These are phyloP conservation scores for Boletus bicolor DNA, from an alignment of 768 basidiomycete genomes.

Conservation along the genomic window DNA sequence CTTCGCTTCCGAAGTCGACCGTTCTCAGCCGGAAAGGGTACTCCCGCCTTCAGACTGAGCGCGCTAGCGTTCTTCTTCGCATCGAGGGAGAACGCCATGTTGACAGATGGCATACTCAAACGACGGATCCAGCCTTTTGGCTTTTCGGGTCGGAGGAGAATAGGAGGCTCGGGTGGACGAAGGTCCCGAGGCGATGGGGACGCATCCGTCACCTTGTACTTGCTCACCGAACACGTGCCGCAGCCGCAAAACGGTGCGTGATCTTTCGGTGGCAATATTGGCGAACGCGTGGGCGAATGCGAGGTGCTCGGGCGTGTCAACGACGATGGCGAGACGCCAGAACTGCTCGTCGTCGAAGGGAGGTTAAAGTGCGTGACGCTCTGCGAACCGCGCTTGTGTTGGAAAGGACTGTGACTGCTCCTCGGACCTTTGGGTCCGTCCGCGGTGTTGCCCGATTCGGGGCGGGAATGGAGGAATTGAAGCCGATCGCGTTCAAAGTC, in stretches of 20 bases:
- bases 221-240: conserved; percentile 55
- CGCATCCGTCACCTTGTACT: conserved; percentile 43
- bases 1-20: conserved; percentile 41
- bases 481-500: conserved; percentile 59
- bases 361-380: conserved; percentile 28
- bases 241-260: conserved; percentile 70
- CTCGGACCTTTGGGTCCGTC: conserved; percentile 32
- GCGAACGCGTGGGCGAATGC: conserved; percentile 30
- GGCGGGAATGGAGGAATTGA: conserved; percentile 36
- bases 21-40: conserved; percentile 43
- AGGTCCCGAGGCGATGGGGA: conserved; percentile 32
- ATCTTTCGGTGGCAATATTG: conserved; percentile 28
- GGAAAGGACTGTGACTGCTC: conserved; percentile 16
- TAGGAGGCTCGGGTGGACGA: conserved; percentile 42
- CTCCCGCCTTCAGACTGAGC: conserved; percentile 34
- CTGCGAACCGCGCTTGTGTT: conserved; percentile 30
- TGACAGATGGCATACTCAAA: conserved; percentile 71
- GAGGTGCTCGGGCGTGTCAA: conserved; percentile 20
- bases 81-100: conserved; percentile 58
- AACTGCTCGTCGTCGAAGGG: conserved; percentile 15
- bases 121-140: conserved; percentile 73
- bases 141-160: conserved; percentile 50
- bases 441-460: conserved; percentile 22
- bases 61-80: conserved; percentile 51
- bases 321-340: neutral